Evolutionary conservation across 371 early-diverging fungal genomes (phyloP).

Genomic region (Nosema muscidifuracis): DNA sequence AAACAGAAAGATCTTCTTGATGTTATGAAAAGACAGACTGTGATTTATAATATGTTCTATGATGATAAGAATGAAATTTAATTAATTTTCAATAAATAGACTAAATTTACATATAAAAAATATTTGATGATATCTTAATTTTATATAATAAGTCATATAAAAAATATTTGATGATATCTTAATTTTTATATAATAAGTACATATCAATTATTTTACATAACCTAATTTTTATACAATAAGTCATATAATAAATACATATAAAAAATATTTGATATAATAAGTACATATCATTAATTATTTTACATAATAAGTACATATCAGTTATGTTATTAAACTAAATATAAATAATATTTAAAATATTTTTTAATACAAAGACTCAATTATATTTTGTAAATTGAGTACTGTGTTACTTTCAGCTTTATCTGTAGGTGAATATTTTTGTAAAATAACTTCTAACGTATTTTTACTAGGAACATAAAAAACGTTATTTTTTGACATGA

Average conservation of each 20-base stretch:
- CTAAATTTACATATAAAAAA: not conserved
- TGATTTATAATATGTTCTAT: constrained; percentile 42
- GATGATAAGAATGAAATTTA: constrained; percentile 37
- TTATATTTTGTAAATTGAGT: not conserved
- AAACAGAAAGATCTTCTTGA: constrained; percentile 28
- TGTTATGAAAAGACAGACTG: constrained; percentile 33
- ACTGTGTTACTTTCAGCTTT: not conserved
- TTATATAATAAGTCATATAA: too few relatives aligned
- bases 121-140: too few relatives aligned
- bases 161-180: not conserved
- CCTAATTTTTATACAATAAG: too few relatives aligned
- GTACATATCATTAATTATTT: too few relatives aligned
- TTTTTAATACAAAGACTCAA: not conserved
- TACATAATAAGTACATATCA: too few relatives aligned
- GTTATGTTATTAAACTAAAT: too few relatives aligned
- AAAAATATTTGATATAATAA: too few relatives aligned
- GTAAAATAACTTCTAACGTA: not conserved
- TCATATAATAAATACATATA: too few relatives aligned
- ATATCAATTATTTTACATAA: too few relatives aligned
- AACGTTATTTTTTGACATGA: not conserved
- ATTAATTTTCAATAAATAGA: not conserved
- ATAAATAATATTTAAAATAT: too few relatives aligned
- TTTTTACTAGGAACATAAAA: not conserved
- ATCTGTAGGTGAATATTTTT: not conserved
- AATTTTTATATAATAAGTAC: too few relatives aligned